Evolutionary conservation across 2,329 filamentous ascomycete genomes (phyloP).

Genomic region (Pseudocercospora vitis): DNA sequence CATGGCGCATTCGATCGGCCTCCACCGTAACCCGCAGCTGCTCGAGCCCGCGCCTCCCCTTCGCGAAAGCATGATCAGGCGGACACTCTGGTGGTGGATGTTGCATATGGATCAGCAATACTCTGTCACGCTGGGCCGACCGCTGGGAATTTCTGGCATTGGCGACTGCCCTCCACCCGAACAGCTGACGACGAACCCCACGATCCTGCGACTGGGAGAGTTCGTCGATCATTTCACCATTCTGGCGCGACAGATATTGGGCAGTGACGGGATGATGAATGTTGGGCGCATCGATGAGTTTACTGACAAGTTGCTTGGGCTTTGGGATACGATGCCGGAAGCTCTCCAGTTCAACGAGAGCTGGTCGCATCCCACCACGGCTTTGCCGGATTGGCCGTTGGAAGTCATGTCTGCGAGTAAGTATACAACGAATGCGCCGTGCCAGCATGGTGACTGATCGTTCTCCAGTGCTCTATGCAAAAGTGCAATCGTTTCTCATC

Average conservation of each 20-base stretch:
- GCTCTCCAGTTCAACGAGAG: conserved; percentile 48
- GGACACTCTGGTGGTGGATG: conserved; percentile 55
- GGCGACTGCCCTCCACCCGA: conserved; percentile 52
- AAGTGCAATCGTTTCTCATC: conserved; percentile 51
- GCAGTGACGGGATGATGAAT: conserved; percentile 44
- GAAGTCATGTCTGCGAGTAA: conserved; percentile 48
- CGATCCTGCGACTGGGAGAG: conserved; percentile 46
- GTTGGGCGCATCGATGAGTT: conserved; percentile 49
- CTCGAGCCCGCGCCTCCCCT: conserved; percentile 46
- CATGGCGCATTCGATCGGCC: conserved; percentile 51
- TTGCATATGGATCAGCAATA: conserved; percentile 55
- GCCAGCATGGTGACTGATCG: too few species aligned
- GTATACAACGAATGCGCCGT: too few species aligned
- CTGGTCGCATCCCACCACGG: conserved; percentile 44
- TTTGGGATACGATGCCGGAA: conserved; percentile 51
- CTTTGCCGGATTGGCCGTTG: conserved; percentile 50
- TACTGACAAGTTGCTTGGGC: conserved; percentile 45
- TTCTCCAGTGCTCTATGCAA: conserved; percentile 48
- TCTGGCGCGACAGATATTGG: conserved; percentile 50
- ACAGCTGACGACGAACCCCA: conserved; percentile 47
- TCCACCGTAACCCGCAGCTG: conserved; percentile 51
- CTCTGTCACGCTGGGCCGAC: conserved; percentile 51
- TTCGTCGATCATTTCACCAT: conserved; percentile 51
- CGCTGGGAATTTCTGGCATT: conserved; percentile 51
- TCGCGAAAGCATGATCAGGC: conserved; percentile 45